Conservation (phyloP, 495 filamentous ascomycete species). For the Annulohypoxylon maeteangense region DNA sequence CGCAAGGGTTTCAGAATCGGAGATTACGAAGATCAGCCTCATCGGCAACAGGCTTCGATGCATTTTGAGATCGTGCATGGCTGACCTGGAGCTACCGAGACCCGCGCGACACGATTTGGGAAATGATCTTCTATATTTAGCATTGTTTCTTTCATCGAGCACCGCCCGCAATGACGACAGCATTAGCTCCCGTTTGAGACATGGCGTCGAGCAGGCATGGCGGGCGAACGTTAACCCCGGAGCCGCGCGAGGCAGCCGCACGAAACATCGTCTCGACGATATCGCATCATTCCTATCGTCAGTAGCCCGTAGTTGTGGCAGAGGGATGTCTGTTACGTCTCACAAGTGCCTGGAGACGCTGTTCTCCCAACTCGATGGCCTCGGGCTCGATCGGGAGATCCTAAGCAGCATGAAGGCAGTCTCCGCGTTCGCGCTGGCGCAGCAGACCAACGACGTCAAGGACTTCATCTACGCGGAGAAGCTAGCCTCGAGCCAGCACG, state of each 20-base stretch:
- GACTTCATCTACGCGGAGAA: constrained; percentile 58
- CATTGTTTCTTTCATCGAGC: constrained; percentile 41
- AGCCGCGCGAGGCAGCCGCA: constrained; percentile 29
- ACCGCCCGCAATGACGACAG: constrained; percentile 16
- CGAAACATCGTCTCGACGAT: constrained; percentile 37
- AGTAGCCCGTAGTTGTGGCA: constrained; percentile 50
- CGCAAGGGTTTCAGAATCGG: constrained; percentile 25
- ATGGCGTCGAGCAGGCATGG: constrained; percentile 35
- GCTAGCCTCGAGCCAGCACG: constrained; percentile 36
- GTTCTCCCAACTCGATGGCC: constrained; percentile 38
- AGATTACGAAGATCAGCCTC: constrained; percentile 35
- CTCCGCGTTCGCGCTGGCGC: constrained; percentile 54
- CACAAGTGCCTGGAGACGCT: constrained; percentile 50
- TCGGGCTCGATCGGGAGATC: constrained; percentile 29
- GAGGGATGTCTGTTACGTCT: constrained; percentile 46
- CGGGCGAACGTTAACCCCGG: constrained; percentile 3
- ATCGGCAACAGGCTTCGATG: constrained; percentile 40
- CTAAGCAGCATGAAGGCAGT: constrained; percentile 43
- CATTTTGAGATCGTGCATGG: constrained; percentile 39
- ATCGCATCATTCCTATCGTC: constrained; percentile 48
- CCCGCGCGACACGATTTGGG: constrained; percentile 11
- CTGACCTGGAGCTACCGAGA: constrained; percentile 16
- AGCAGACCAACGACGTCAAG: constrained; percentile 54
- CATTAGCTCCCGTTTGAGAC: constrained; percentile 21
- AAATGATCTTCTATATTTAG: constrained; percentile 37